phyloP scores from a whole-genome alignment of 306 rosid species.

The Prunus persica region Prunus_persica_NCBIv2 NC_034009.1:7945001-7945500 shows the following conservation, averaged over 20 bases:
- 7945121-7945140: too few species aligned
- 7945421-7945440: conserved; percentile 30
- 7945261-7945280: conserved; percentile 47
- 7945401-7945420: conserved; percentile 24
- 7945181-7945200: background rate
- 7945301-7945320: conserved; percentile 36
- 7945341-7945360: conserved; percentile 9
- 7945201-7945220: background rate
- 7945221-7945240: conserved; percentile 20
- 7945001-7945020: too few species aligned
- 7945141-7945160: too few species aligned
- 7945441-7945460: conserved; percentile 31
- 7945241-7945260: conserved; percentile 39
- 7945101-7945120: too few species aligned
- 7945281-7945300: conserved; percentile 48
- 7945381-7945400: background rate
- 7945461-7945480: conserved; percentile 34
- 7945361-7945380: background rate
- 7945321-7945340: conserved; percentile 47
- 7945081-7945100: too few species aligned
- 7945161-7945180: too few species aligned
- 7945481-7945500: conserved; percentile 36
- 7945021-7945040: too few species aligned
- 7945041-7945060: too few species aligned
- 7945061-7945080: too few species aligned